phyloP scores from a whole-genome alignment of 225 moss, liverwort and hornwort species.

The Climacium dendroides region DNA sequence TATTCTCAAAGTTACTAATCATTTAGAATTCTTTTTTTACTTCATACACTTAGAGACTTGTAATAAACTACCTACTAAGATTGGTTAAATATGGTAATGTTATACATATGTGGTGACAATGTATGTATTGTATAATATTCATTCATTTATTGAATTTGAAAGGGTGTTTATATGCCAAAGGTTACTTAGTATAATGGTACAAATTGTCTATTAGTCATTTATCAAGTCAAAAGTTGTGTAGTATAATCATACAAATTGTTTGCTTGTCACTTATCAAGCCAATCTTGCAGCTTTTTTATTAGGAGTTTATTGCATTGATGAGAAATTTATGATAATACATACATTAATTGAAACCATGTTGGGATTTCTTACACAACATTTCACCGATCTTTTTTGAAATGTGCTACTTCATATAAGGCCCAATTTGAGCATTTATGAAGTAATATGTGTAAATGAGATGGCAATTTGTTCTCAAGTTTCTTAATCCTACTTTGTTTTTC shows the following conservation, averaged over 20 bases:
- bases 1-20: not conserved
- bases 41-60: too few relatives aligned
- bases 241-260: not conserved
- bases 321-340: not conserved
- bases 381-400: not conserved
- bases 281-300: accelerated
- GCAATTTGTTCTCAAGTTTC: not conserved
- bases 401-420: not conserved
- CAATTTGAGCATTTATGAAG: not conserved
- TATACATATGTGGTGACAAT: not conserved
- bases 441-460: not conserved
- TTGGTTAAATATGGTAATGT: not conserved
- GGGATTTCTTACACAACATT: not conserved
- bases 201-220: not conserved
- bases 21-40: too few relatives aligned
- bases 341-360: not conserved
- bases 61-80: not conserved
- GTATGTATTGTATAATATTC: not conserved
- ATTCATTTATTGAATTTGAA: not conserved
- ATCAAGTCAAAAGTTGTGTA: not conserved
- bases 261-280: not conserved
- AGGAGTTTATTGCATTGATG: not conserved
- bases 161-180: not conserved
- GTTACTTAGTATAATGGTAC: not conserved
- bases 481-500: not conserved